Conservation (phyloP, 306 rosid species). For the Gastrolobium villosum region DNA sequence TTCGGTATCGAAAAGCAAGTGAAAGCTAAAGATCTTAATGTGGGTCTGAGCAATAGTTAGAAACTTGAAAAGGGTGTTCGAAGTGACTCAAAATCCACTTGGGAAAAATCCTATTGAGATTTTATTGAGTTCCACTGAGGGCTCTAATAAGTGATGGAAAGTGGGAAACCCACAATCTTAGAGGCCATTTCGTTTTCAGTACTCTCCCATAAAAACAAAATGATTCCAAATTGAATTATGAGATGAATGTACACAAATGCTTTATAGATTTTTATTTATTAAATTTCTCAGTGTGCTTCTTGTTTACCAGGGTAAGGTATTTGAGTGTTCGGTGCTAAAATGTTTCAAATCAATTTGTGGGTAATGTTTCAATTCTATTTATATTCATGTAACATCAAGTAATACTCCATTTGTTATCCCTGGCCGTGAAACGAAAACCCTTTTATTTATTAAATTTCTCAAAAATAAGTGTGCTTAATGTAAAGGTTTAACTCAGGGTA, state of each 20-base stretch:
- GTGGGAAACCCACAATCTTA: constrained; percentile 34
- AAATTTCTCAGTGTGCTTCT: not conserved
- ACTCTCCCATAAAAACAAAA: not conserved
- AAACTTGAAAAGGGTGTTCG: not conserved
- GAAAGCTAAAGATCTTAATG: constrained; percentile 27
- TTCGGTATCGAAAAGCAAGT: constrained; percentile 6
- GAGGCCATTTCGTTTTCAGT: not conserved
- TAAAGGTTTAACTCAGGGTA: no score
- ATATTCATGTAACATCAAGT: not conserved
- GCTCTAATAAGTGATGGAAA: not conserved
- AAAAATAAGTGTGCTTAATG: no score
- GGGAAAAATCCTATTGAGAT: not conserved
- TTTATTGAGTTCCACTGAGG: constrained; percentile 27
- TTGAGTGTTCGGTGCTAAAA: not conserved
- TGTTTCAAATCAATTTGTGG: not conserved
- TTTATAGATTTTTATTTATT: not conserved
- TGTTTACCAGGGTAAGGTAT: not conserved
- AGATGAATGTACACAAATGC: not conserved
- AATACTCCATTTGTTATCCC: no score
- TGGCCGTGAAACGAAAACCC: no score
- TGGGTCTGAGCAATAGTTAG: constrained; percentile 27
- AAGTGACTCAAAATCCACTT: constrained; percentile 21
- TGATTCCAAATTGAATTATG: not conserved
- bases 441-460: not conserved
- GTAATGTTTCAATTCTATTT: constrained; percentile 24